These are phyloP conservation scores for Cystobasidium onofrii DNA, from an alignment of 768 basidiomycete species.

Conservation along the genomic window DNA sequence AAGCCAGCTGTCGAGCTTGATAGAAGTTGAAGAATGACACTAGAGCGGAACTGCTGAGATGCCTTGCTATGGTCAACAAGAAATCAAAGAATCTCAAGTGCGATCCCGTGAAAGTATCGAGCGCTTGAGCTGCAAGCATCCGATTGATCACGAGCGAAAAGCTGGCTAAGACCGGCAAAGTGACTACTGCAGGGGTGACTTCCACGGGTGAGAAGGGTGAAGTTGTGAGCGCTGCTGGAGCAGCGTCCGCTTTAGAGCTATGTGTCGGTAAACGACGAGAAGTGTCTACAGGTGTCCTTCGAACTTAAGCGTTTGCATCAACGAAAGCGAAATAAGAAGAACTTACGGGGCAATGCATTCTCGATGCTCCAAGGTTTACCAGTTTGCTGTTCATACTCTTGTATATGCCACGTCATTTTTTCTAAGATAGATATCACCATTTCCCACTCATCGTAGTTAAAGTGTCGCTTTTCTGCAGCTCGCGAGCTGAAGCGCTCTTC, in stretches of 20 bases:
- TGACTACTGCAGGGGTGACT: neutral
- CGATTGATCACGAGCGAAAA: constrained; percentile 34
- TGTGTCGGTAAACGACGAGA: neutral
- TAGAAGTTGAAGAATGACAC: constrained; percentile 39
- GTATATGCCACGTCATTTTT: constrained; percentile 35
- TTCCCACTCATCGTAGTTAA: constrained; percentile 41
- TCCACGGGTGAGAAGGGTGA: neutral
- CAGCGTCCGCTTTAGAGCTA: neutral
- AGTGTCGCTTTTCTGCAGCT: constrained; percentile 25
- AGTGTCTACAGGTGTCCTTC: neutral
- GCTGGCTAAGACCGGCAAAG: neutral
- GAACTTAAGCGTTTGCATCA: neutral
- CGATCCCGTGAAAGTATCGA: constrained; percentile 37
- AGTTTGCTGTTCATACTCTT: constrained; percentile 34
- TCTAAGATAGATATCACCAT: constrained; percentile 41
- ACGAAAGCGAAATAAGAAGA: neutral
- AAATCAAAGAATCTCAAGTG: constrained; percentile 40
- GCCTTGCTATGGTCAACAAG: constrained; percentile 44
- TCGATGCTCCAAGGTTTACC: constrained; percentile 36
- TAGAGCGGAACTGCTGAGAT: constrained; percentile 42
- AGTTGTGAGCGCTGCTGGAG: constrained; percentile 15
- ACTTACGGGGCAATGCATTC: constrained; percentile 25
- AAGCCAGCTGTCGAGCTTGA: constrained; percentile 35
- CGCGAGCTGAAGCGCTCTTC: constrained; percentile 31
- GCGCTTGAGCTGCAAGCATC: constrained; percentile 35